Percentiles rank a stretch among this genome's conserved stretches.
Conservation (phyloP, 1,139 yeast genomes). For the Yamadazyma jaroonii region DNA sequence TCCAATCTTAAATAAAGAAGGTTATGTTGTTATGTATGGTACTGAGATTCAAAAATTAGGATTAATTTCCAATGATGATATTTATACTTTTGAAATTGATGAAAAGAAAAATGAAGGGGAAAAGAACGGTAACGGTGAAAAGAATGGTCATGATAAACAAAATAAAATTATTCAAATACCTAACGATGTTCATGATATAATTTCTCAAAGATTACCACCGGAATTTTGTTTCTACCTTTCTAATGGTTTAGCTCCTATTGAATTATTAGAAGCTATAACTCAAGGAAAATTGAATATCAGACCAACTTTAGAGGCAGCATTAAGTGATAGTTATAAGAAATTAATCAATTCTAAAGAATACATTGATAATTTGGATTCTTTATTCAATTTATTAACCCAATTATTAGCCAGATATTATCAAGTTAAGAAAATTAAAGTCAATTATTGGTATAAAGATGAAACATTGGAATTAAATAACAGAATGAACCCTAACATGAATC, state of each 20-base stretch:
- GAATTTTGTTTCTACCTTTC: conserved; percentile 83
- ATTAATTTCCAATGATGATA: conserved; percentile 12
- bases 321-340: conserved; percentile 54
- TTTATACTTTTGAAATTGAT: conserved; percentile 9
- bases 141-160: not conserved
- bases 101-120: too few species aligned
- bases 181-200: conserved; percentile 74
- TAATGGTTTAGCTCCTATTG: conserved; percentile 68
- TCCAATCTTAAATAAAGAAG: conserved; percentile 71
- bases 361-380: conserved; percentile 52
- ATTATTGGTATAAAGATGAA: conserved; percentile 59
- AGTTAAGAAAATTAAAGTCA: conserved; percentile 59
- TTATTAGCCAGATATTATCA: conserved; percentile 84
- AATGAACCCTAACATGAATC: conserved; percentile 39
- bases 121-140: not conserved
- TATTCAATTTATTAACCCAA: conserved; percentile 67
- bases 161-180: conserved; percentile 48
- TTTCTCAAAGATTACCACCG: conserved; percentile 84
- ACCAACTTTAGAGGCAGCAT: conserved; percentile 69
- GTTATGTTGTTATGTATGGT: conserved; percentile 60
- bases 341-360: conserved; percentile 49
- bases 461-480: conserved; percentile 50
- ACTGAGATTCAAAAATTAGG: conserved; percentile 40
- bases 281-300: conserved; percentile 63
- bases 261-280: conserved; percentile 64